Base-by-base conservation (phyloP, 2,329 filamentous ascomycete genomes). In the Thelonectria discophora region DNA sequence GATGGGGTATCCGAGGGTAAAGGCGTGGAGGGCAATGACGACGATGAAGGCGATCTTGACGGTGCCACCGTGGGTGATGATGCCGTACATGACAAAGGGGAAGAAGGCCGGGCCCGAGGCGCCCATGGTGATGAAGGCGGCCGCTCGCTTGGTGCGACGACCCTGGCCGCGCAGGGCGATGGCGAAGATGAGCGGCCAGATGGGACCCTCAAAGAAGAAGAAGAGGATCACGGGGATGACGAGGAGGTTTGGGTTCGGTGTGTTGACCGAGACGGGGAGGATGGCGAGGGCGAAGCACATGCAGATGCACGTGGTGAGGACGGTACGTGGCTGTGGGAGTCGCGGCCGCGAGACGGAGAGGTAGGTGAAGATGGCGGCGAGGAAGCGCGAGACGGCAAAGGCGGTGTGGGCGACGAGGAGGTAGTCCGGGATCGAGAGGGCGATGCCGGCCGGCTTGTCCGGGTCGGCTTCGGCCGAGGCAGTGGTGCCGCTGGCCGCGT, bases 141-240 rank as follows among this genome's bases (percentile, higher is more conserved):
- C 89, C 0, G 90, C 92, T 49, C 89, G 85, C 78, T 96, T 96
- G 4, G 90, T 93, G 66, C 92, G 85, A n/a, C 86, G 84, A 0
- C 93, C 93, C 51, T 96, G 86, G 1, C 93, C 92, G 3, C 92
- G 86, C 61, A 97, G 88, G 3, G 90, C 91, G 12, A 95, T 84
- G 3, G 91, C 88, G 67, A 93, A 93, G 62, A 95, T 88, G 2
- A 94, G 88, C 0, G 93, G 93, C 82, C 92, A 97, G 68, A 92
- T 86, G 53, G 93, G 92, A 0, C 89, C 91, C 75, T 94, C 92
- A 71, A 91, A 92, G 76, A 96, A 92, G 66, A 92, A 89, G 65
- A 91, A 90, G 27, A 94, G 69, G 40, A 89, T 81, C 2, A 91
- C 79, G 65, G 92, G 88, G n/a, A 86, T 80, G 21, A 81, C 77